Percentiles rank a stretch among this genome's conserved stretches.
These are phyloP conservation scores for Alternaria sp. DNA, from an alignment of 2,329 filamentous ascomycete species.

Conservation along the genomic window DNA sequence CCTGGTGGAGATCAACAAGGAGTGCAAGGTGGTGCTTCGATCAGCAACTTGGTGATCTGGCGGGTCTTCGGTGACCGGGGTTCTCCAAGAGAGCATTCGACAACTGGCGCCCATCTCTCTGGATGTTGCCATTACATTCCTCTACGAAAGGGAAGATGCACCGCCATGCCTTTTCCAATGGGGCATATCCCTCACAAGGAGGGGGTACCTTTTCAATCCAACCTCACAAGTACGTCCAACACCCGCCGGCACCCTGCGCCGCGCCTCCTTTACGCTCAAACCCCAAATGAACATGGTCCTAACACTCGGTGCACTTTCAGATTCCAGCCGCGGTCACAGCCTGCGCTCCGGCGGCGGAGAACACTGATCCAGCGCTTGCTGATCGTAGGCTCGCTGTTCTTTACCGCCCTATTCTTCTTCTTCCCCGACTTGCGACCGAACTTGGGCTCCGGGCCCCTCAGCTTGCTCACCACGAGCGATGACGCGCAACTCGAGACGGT, in stretches of 20 bases:
- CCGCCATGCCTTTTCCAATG: constrained; percentile 86
- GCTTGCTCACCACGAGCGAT: constrained; percentile 69
- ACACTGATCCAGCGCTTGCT: constrained; percentile 74
- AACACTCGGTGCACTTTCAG: constrained; percentile 56
- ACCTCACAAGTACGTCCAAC: constrained; percentile 75
- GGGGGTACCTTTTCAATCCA: constrained; percentile 83
- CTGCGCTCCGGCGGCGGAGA: constrained; percentile 74
- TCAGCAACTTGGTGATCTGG: constrained; percentile 35
- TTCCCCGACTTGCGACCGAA: constrained; percentile 75
- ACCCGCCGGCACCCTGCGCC: constrained; percentile 24
- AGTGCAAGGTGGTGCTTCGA: constrained; percentile 17
- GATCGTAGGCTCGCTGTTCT: constrained; percentile 60
- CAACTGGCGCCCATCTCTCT: constrained; percentile 36
- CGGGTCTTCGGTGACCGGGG: constrained; percentile 45
- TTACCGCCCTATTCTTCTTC: constrained; percentile 71
- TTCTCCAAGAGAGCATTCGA: constrained; percentile 44
- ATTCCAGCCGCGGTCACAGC: constrained; percentile 83
- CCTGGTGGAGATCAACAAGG: constrained; percentile 7
- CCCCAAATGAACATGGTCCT: constrained; percentile 34
- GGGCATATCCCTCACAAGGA: constrained; percentile 71
- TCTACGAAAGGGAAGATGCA: constrained; percentile 74
- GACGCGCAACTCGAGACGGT: constrained; percentile 90
- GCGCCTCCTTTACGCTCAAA: constrained; percentile 22
- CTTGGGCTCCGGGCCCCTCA: constrained; percentile 69
- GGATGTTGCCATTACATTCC: constrained; percentile 68